These are phyloP conservation scores for Myxozyma neotropica DNA, from an alignment of 805 yeast genomes.

Conservation along the genomic window DNA sequence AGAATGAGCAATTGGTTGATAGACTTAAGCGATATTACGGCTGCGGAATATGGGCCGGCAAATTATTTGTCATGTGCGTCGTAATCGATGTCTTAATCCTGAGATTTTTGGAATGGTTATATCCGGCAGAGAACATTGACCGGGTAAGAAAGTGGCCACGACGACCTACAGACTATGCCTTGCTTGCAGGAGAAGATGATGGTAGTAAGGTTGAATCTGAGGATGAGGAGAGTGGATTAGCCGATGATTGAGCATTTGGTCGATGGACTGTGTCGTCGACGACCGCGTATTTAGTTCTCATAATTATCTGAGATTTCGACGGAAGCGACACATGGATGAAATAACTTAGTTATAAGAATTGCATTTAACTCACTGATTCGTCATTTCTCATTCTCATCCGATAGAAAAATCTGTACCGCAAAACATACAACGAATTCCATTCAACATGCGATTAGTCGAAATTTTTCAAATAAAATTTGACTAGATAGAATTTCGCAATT, in stretches of 20 bases:
- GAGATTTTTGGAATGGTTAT: constrained; percentile 64
- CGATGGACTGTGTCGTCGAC: no score
- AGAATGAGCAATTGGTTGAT: constrained; percentile 56
- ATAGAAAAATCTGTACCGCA: no score
- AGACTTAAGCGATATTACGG: constrained; percentile 66
- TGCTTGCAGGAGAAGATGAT: constrained; percentile 21
- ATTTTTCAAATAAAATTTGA: no score
- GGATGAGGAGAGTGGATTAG: constrained; percentile 27
- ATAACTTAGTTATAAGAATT: no score
- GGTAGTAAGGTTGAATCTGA: constrained; percentile 27
- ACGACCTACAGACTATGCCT: constrained; percentile 24
- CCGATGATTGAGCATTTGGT: no score
- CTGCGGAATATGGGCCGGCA: constrained; percentile 78
- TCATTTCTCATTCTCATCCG: no score
- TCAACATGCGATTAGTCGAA: no score
- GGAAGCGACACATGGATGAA: no score
- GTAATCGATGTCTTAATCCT: constrained; percentile 75
- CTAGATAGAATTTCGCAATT: no score
- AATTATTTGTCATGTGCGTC: constrained; percentile 74
- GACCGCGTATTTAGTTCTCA: no score
- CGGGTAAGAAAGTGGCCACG: constrained; percentile 54
- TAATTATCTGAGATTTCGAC: not conserved
- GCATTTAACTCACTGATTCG: no score
- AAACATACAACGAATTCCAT: no score
- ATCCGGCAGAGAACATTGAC: constrained; percentile 74